Conservation (phyloP, 2,329 filamentous ascomycete genomes). For the Fusarium illudens region DNA sequence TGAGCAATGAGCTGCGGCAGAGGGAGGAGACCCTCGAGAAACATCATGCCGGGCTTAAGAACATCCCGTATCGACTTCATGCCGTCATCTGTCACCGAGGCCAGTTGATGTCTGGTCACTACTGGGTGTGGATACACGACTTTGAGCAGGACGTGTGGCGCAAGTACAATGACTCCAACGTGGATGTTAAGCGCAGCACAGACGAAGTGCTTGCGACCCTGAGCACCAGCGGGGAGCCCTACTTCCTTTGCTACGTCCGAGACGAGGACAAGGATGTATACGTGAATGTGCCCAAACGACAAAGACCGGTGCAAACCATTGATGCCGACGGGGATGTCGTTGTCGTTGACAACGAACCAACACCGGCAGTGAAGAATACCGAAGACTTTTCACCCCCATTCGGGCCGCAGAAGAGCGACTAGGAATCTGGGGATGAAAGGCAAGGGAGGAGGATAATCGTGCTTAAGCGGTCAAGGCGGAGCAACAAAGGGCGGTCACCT, state of each 20-base stretch:
- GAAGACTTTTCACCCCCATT: slow-evolving; percentile 31
- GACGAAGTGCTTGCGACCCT: slow-evolving; percentile 74
- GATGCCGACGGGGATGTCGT: slow-evolving; percentile 41
- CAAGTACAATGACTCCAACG: slow-evolving; percentile 90
- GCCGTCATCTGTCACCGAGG: slow-evolving; percentile 93
- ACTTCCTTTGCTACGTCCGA: slow-evolving; percentile 84
- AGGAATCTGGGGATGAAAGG: slow-evolving; percentile 12
- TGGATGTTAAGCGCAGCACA: slow-evolving; percentile 72
- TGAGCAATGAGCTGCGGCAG: slow-evolving; percentile 51
- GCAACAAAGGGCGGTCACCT: not conserved
- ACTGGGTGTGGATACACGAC: slow-evolving; percentile 97
- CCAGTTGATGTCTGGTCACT: slow-evolving; percentile 79
- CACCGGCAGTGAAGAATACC: not conserved
- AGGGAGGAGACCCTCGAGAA: slow-evolving; percentile 41
- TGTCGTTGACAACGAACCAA: slow-evolving; percentile 19
- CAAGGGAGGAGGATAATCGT: not conserved
- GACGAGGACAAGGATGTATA: slow-evolving; percentile 68
- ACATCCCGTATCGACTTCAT: slow-evolving; percentile 82
- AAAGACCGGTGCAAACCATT: slow-evolving; percentile 26
- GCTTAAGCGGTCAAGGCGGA: not conserved
- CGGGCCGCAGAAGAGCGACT: slow-evolving; percentile 23
- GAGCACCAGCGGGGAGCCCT: slow-evolving; percentile 77
- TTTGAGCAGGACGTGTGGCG: slow-evolving; percentile 85
- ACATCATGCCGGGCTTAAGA: slow-evolving; percentile 60
- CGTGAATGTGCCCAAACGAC: slow-evolving; percentile 57